A percentile compares a stretch with the other conserved stretches of the same genome.
phyloP scores from a whole-genome alignment of 2,329 filamentous ascomycete species.

The Pyrenochaeta sp. region DNA sequence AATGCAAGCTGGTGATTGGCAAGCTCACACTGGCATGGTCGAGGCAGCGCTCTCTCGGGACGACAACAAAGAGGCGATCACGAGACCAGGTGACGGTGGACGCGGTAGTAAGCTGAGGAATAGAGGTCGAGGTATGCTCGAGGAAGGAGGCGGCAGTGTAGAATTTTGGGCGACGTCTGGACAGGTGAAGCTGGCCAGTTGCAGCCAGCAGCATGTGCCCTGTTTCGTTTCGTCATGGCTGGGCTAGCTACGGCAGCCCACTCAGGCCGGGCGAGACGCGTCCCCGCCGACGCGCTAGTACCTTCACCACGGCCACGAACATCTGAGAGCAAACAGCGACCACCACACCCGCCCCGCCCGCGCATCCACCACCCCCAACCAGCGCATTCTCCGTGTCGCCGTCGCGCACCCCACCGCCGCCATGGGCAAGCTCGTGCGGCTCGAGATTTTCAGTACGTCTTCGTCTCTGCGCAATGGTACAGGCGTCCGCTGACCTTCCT shows the following conservation, averaged over 20 bases:
- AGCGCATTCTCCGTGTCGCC: constrained; percentile 18
- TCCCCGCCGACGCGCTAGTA: constrained; percentile 14
- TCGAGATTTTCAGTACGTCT: constrained; percentile 88
- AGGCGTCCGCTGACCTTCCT: constrained; percentile 22
- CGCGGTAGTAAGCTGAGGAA: background rate
- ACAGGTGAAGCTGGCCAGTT: constrained; percentile 3
- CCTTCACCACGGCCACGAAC: constrained; percentile 6
- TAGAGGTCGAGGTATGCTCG: background rate
- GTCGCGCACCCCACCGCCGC: constrained; percentile 24
- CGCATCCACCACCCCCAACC: constrained; percentile 6
- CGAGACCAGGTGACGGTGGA: constrained; percentile 9
- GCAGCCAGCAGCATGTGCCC: no score
- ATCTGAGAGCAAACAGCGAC: constrained; percentile 2
- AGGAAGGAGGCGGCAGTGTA: background rate
- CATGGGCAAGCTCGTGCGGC: constrained; percentile 95
- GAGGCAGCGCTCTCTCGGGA: constrained; percentile 6
- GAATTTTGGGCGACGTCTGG: background rate
- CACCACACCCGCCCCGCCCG: constrained; percentile 2
- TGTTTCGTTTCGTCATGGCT: constrained; percentile 28
- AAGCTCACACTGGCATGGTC: constrained; percentile 28
- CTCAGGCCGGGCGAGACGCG: constrained; percentile 20
- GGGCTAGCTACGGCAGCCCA: constrained; percentile 37
- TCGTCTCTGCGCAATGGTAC: constrained; percentile 10
- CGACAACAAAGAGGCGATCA: constrained; percentile 9
- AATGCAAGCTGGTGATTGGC: constrained; percentile 40